Percentiles rank a stretch among this genome's conserved stretches.
Evolutionary conservation across 2,329 filamentous ascomycete species (phyloP).

Genomic region (Teratosphaeriaceae sp.): DNA sequence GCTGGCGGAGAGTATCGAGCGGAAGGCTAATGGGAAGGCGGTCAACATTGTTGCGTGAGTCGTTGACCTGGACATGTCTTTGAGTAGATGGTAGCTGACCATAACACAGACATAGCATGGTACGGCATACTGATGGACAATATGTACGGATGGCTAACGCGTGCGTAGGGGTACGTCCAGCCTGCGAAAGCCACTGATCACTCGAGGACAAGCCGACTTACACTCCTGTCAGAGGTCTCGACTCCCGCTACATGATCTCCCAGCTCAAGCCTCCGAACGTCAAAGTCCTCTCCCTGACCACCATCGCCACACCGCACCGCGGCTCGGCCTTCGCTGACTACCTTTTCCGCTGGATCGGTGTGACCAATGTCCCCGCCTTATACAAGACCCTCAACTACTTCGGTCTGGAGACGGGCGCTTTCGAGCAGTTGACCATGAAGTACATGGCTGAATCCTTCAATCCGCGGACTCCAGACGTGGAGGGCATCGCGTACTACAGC

Average conservation of each 20-base stretch:
- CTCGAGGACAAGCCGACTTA: conserved; percentile 1
- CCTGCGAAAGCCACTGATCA: neutral
- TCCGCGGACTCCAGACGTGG: conserved; percentile 49
- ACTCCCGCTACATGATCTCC: conserved; percentile 59
- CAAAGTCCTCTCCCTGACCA: conserved; percentile 65
- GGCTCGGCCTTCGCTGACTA: conserved; percentile 58
- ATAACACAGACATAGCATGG: conserved; percentile 49
- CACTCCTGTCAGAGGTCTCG: conserved; percentile 48
- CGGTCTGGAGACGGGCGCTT: conserved; percentile 53
- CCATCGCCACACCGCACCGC: conserved; percentile 55
- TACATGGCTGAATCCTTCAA: conserved; percentile 57
- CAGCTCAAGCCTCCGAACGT: conserved; percentile 55
- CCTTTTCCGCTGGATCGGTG: conserved; percentile 51
- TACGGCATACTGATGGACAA: conserved; percentile 9
- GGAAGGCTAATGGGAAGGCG: conserved; percentile 47
- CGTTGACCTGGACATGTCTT: too few species aligned
- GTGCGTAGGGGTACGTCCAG: conserved; percentile 5
- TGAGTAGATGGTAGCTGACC: conserved; percentile 9
- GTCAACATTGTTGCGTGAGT: conserved; percentile 58
- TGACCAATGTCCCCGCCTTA: conserved; percentile 45
- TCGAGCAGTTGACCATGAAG: conserved; percentile 52
- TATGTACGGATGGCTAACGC: neutral
- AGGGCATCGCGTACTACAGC: conserved; percentile 54
- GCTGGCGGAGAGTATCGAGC: conserved; percentile 47
- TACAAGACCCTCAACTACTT: conserved; percentile 51